Evolutionary conservation across 345 rosid species (phyloP).

Genomic region (Citrus maxima): DNA sequence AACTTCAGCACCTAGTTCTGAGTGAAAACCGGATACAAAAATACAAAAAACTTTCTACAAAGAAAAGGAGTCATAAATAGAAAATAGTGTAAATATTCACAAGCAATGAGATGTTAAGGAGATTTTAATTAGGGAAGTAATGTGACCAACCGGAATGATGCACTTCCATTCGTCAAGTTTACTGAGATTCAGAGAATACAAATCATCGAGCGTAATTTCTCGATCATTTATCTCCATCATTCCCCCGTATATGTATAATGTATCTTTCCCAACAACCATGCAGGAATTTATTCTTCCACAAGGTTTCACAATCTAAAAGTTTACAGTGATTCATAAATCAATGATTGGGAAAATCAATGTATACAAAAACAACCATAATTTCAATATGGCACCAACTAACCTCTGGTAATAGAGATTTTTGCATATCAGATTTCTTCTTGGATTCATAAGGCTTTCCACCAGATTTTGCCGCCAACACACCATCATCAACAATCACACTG

Average conservation of each 20-base stretch:
- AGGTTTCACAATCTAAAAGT: conserved; percentile 76
- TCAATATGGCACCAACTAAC: conserved; percentile 37
- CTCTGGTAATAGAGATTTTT: conserved; percentile 62
- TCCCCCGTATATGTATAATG: conserved; percentile 86
- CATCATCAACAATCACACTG: conserved; percentile 35
- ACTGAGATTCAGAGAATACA: conserved; percentile 91
- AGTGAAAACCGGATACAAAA: not conserved
- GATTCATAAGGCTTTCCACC: conserved; percentile 37
- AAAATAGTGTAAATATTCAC: not conserved
- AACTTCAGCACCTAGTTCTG: not conserved
- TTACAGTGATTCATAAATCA: conserved; percentile 19
- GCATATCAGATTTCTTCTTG: conserved; percentile 37
- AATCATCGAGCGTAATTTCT: conserved; percentile 90
- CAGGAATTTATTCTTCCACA: conserved; percentile 96
- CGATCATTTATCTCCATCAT: conserved; percentile 95
- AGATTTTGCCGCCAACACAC: conserved; percentile 30
- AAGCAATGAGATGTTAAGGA: not conserved
- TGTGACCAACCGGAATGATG: conserved; percentile 78
- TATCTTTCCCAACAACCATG: conserved; percentile 89
- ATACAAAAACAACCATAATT: not conserved
- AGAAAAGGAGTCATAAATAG: not conserved
- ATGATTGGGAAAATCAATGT: not conserved
- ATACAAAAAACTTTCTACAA: not conserved
- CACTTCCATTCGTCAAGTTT: conserved; percentile 99
- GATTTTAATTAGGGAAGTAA: conserved; percentile 14